These are phyloP conservation scores for Bryoglossum gracile DNA, from an alignment of 495 filamentous ascomycete genomes.

Conservation along the genomic window DNA sequence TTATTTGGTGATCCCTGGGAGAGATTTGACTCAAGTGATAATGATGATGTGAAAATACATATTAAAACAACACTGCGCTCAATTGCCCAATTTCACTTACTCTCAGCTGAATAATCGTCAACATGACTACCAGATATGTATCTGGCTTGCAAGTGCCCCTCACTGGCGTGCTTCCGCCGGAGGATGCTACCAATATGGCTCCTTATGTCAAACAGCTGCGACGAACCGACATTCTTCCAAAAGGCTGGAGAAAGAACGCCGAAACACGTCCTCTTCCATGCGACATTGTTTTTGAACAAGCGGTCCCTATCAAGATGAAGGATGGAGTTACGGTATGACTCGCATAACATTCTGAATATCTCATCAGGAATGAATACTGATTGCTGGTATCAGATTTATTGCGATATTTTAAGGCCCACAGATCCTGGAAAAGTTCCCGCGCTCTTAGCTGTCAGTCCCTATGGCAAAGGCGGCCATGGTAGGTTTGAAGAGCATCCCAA, in stretches of 20 bases:
- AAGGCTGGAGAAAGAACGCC: background rate
- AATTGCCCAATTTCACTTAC: no score
- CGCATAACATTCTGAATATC: no score
- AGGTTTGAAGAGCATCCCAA: no score
- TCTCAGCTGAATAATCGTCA: no score
- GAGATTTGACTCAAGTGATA: no score
- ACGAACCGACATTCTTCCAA: background rate
- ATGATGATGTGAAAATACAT: no score
- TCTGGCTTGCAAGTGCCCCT: background rate
- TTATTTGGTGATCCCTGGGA: no score
- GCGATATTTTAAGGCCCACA: background rate
- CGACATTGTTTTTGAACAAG: background rate
- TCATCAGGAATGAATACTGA: background rate
- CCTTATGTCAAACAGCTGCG: background rate
- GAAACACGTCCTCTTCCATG: background rate
- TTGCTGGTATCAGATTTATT: background rate
- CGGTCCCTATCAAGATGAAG: background rate
- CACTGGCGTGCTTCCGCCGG: background rate
- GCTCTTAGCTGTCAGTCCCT: slow-evolving; percentile 32
- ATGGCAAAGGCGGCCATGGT: slow-evolving; percentile 28
- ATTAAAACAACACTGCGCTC: no score
- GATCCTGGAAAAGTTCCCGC: slow-evolving; percentile 27
- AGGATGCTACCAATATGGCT: background rate
- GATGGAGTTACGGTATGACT: background rate
- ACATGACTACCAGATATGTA: no score